Conservation (phyloP, 306 rosid genomes). For the Alnus glutinosa region DNA sequence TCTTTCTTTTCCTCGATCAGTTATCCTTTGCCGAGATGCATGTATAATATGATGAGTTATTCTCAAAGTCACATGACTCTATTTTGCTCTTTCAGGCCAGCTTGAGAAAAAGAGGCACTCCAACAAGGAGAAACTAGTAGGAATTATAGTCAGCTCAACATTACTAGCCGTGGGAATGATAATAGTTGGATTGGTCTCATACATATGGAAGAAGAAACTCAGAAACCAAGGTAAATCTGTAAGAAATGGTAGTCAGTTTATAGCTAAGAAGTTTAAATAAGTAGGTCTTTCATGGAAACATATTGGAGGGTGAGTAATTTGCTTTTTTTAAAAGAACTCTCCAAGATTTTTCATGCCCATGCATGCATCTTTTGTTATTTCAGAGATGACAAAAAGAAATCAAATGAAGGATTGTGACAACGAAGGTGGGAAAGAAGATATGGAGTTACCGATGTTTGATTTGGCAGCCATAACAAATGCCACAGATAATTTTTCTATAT, state of each 20-base stretch:
- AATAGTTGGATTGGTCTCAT: not conserved
- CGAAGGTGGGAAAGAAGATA: constrained; percentile 31
- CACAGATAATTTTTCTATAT: not conserved
- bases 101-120: not conserved
- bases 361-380: not conserved
- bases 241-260: not conserved
- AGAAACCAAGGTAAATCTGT: not conserved
- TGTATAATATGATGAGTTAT: no score
- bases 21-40: no score
- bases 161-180: not conserved
- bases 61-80: not conserved
- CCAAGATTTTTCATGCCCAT: no score
- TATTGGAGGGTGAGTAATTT: not conserved
- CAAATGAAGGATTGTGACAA: not conserved
- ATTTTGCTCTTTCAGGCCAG: not conserved
- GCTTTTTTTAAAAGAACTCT: not conserved
- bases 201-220: not conserved
- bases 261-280: no score
- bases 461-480: constrained; percentile 35
- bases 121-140: not conserved
- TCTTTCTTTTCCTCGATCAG: no score
- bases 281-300: not conserved
- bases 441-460: constrained; percentile 49
- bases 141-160: not conserved
- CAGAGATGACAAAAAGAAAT: not conserved